Conservation (phyloP, 208 protist genomes). For the Kentomonas sorsogonicus region DNA sequence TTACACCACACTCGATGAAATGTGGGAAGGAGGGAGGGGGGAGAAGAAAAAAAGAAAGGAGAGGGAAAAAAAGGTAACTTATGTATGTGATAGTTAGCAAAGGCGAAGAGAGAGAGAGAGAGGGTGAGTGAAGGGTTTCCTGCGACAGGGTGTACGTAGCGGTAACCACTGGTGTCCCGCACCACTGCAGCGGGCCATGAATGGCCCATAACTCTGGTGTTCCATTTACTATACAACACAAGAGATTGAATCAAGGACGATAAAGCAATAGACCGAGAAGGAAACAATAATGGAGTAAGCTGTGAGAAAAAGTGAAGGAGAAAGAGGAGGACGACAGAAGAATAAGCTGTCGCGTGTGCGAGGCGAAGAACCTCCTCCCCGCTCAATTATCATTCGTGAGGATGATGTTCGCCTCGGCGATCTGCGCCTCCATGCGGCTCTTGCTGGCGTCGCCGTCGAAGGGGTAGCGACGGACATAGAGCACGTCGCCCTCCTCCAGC, state of each 20-base stretch:
- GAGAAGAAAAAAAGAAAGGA: neutral
- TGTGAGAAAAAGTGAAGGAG: neutral
- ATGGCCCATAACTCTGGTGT: too few relatives aligned
- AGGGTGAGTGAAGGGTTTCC: too few relatives aligned
- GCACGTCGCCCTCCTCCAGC: conserved; percentile 60
- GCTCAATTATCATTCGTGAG: conserved; percentile 24
- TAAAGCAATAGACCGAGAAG: too few relatives aligned
- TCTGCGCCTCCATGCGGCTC: conserved; percentile 47
- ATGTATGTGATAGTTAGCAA: too few relatives aligned
- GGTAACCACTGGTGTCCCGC: too few relatives aligned
- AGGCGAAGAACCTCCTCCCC: neutral
- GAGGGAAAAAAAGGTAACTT: conserved; percentile 3
- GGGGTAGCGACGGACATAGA: conserved; percentile 68
- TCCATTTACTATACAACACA: too few relatives aligned
- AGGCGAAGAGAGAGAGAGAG: too few relatives aligned
- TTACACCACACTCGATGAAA: too few relatives aligned
- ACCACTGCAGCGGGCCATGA: too few relatives aligned
- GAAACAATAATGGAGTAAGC: too few relatives aligned
- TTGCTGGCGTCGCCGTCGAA: conserved; percentile 29
- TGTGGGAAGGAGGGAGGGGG: neutral
- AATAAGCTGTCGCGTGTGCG: neutral
- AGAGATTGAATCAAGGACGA: too few relatives aligned
- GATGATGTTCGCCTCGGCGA: conserved; percentile 67
- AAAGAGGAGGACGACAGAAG: neutral
- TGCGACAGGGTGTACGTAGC: too few relatives aligned